phyloP scores from a whole-genome alignment of 2,329 filamentous ascomycete genomes.

The Tolypocladium sp. region DNA sequence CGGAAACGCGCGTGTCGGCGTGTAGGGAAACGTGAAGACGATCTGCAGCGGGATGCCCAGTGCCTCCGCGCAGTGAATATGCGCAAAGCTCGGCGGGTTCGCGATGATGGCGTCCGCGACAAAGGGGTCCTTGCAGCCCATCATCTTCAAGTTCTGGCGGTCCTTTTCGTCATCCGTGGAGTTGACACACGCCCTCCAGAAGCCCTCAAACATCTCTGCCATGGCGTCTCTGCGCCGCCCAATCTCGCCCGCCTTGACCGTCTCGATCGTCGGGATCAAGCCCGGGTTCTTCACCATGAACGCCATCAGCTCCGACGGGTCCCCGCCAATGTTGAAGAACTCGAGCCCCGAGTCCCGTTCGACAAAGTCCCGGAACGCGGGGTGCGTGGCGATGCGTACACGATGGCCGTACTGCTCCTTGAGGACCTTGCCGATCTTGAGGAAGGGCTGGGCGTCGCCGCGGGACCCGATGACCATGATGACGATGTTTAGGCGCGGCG shows the following conservation, averaged over 20 bases:
- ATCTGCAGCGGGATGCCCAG: slow-evolving; percentile 70
- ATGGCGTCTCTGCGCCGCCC: slow-evolving; percentile 57
- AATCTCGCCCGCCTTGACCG: slow-evolving; percentile 65
- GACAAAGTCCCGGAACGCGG: slow-evolving; percentile 67
- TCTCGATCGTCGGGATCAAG: slow-evolving; percentile 64
- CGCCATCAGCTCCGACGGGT: slow-evolving; percentile 74
- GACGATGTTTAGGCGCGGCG: slow-evolving; percentile 62
- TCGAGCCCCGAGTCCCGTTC: slow-evolving; percentile 64
- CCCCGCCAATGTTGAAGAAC: slow-evolving; percentile 72
- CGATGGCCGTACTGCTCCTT: slow-evolving; percentile 64
- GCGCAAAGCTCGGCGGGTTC: slow-evolving; percentile 71
- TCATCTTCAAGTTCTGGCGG: slow-evolving; percentile 51
- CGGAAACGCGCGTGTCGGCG: slow-evolving; percentile 64
- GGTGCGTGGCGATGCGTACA: slow-evolving; percentile 71
- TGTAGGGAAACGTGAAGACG: slow-evolving; percentile 86
- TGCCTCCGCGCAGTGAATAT: slow-evolving; percentile 71
- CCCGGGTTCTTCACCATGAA: slow-evolving; percentile 85
- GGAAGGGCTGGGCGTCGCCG: slow-evolving; percentile 73
- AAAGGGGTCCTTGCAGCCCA: slow-evolving; percentile 52
- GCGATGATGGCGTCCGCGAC: slow-evolving; percentile 76
- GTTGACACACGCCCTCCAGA: slow-evolving; percentile 72
- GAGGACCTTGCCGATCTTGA: slow-evolving; percentile 64
- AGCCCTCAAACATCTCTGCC: slow-evolving; percentile 76
- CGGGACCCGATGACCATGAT: slow-evolving; percentile 77
- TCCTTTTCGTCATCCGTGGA: slow-evolving; percentile 57